phyloP scores from a whole-genome alignment of 441 rosid genomes.

The Cnidoscolus chayamansa region DNA sequence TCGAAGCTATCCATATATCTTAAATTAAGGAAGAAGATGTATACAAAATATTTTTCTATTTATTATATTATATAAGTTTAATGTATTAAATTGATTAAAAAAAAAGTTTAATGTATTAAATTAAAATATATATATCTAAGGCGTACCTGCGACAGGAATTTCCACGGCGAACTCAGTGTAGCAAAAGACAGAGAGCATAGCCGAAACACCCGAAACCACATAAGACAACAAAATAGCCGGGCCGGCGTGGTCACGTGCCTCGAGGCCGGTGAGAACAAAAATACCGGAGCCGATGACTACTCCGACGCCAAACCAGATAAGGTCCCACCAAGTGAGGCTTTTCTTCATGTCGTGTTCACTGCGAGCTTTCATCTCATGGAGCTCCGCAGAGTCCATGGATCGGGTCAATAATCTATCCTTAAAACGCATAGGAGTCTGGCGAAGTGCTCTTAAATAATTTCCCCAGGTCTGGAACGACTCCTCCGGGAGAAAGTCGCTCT shows the following conservation, averaged over 20 bases:
- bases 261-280: constrained; percentile 74
- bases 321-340: constrained; percentile 78
- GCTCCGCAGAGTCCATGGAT: constrained; percentile 63
- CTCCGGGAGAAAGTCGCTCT: constrained; percentile 73
- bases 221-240: constrained; percentile 78
- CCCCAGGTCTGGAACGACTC: constrained; percentile 64
- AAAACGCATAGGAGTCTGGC: constrained; percentile 51
- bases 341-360: constrained; percentile 83
- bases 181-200: constrained; percentile 90
- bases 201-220: constrained; percentile 70
- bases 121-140: too few species aligned
- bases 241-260: constrained; percentile 48
- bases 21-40: too few species aligned
- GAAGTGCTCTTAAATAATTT: constrained; percentile 53
- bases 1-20: too few species aligned
- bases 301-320: constrained; percentile 89
- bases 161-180: constrained; percentile 91
- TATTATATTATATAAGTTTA: too few species aligned
- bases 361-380: constrained; percentile 57
- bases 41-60: too few species aligned
- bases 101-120: too few species aligned
- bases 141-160: constrained; percentile 73
- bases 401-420: constrained; percentile 58
- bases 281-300: constrained; percentile 81
- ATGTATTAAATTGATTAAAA: too few species aligned